phyloP scores from a whole-genome alignment of 2,329 filamentous ascomycete genomes.

The Penicillium sp. region DNA sequence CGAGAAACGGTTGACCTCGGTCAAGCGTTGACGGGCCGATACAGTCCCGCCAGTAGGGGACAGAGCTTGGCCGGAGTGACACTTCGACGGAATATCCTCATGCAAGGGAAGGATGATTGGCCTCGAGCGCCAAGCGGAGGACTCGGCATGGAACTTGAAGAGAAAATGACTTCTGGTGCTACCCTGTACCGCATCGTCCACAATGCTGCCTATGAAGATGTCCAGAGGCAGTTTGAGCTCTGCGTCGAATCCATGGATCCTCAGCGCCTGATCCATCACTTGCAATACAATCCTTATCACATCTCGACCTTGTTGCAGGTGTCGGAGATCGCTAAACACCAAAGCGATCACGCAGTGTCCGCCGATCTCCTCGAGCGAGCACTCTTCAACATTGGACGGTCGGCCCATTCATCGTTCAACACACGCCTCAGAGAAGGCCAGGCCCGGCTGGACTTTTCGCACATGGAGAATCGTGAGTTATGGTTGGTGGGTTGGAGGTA shows the following conservation, averaged over 20 bases:
- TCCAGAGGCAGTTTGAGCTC: constrained; percentile 69
- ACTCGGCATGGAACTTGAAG: constrained; percentile 69
- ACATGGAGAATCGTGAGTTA: constrained; percentile 85
- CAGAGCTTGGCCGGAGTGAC: constrained; percentile 65
- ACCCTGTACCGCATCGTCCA: constrained; percentile 75
- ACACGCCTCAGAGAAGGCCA: constrained; percentile 69
- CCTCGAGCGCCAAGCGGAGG: constrained; percentile 72
- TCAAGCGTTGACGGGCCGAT: constrained; percentile 50
- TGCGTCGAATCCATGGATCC: constrained; percentile 81
- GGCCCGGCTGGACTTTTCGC: constrained; percentile 71
- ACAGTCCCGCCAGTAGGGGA: constrained; percentile 50
- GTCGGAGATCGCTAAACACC: constrained; percentile 84
- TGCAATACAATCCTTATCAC: constrained; percentile 77
- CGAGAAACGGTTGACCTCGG: constrained; percentile 46
- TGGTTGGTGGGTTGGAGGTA: constrained; percentile 89
- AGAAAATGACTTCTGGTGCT: constrained; percentile 52
- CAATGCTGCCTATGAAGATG: constrained; percentile 63
- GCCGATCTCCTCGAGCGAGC: constrained; percentile 86
- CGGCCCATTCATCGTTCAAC: constrained; percentile 75
- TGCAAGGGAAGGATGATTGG: constrained; percentile 84
- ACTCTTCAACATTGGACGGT: constrained; percentile 87
- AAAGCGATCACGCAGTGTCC: constrained; percentile 78
- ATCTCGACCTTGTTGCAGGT: constrained; percentile 91
- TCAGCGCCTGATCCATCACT: constrained; percentile 69
- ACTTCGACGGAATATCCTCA: constrained; percentile 71